Evolutionary conservation across 164 flowering plant genomes (phyloP).

Genomic region (Vitis rupestris): DNA sequence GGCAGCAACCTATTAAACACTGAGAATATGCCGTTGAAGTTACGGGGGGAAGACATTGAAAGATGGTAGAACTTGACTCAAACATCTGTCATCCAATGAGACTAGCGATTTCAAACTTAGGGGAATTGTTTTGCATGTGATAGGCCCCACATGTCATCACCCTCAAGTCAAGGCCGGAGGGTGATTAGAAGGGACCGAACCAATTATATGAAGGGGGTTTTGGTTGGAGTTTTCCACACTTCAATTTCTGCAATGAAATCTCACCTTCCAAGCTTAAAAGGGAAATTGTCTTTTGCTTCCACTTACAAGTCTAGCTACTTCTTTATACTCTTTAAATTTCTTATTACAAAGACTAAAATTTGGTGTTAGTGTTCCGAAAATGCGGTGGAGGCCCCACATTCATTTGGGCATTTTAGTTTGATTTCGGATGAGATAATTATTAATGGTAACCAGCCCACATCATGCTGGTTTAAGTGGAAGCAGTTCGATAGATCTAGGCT

Average conservation of each 20-base stretch:
- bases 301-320: too few species aligned
- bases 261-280: neutral
- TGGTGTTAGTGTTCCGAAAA: too few species aligned
- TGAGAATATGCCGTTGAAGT: neutral
- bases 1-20: slow-evolving; percentile 5
- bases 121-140: slow-evolving; percentile 13
- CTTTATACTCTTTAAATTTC: too few species aligned
- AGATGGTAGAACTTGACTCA: slow-evolving; percentile 17
- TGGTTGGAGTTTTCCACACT: slow-evolving; percentile 8
- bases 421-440: too few species aligned
- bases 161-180: slow-evolving; percentile 4
- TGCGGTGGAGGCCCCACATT: too few species aligned
- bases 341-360: too few species aligned
- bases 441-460: too few species aligned
- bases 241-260: neutral
- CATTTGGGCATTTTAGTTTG: too few species aligned
- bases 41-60: slow-evolving; percentile 2
- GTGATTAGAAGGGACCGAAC: slow-evolving; percentile 15
- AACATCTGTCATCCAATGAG: slow-evolving; percentile 8
- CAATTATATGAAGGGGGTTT: slow-evolving; percentile 9
- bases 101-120: neutral
- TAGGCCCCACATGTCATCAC: slow-evolving; percentile 13
- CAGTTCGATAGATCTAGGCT: too few species aligned
- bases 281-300: too few species aligned
- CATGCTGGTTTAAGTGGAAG: too few species aligned